Conservation (phyloP, 2,329 filamentous ascomycete species). For the Orbilia oligospora region DNA sequence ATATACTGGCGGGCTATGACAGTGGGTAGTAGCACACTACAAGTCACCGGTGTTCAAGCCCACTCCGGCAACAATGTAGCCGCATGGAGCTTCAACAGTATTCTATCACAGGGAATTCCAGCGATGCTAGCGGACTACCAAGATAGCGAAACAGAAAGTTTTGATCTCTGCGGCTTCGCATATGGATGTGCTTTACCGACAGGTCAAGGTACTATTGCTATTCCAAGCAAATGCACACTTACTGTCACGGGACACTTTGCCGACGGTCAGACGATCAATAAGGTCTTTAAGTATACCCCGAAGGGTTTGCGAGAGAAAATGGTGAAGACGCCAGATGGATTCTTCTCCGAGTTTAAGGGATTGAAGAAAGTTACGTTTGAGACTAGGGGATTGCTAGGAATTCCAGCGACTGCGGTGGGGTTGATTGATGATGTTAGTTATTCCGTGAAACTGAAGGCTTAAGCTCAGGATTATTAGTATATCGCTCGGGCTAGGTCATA, state of each 20-base stretch:
- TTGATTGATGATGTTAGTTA: slow-evolving; percentile 22
- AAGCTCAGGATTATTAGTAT: too few species aligned
- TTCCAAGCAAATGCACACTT: slow-evolving; percentile 6
- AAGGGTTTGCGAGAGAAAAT: too few species aligned
- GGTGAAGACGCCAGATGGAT: background rate
- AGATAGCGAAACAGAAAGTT: slow-evolving; percentile 23
- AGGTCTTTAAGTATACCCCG: too few species aligned
- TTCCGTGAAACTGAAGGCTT: background rate
- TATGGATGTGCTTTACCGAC: slow-evolving; percentile 15
- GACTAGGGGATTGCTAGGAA: slow-evolving; percentile 1
- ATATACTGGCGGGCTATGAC: slow-evolving; percentile 10
- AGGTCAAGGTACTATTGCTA: background rate
- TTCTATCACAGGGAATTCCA: slow-evolving; percentile 11
- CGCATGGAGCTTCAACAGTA: slow-evolving; percentile 9
- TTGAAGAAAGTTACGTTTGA: slow-evolving; percentile 22
- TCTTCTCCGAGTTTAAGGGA: slow-evolving; percentile 9
- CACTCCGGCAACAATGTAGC: slow-evolving; percentile 16
- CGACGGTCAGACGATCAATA: too few species aligned
- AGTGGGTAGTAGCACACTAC: background rate
- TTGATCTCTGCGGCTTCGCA: slow-evolving; percentile 19
- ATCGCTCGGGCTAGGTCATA: too few species aligned
- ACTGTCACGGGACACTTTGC: slow-evolving; percentile 22
- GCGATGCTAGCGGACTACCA: slow-evolving; percentile 17
- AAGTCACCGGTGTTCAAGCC: background rate
- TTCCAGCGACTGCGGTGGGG: background rate